These are phyloP conservation scores for Limonium bicolor DNA, from an alignment of 148 eudicot species.

Conservation along the genomic window DNA sequence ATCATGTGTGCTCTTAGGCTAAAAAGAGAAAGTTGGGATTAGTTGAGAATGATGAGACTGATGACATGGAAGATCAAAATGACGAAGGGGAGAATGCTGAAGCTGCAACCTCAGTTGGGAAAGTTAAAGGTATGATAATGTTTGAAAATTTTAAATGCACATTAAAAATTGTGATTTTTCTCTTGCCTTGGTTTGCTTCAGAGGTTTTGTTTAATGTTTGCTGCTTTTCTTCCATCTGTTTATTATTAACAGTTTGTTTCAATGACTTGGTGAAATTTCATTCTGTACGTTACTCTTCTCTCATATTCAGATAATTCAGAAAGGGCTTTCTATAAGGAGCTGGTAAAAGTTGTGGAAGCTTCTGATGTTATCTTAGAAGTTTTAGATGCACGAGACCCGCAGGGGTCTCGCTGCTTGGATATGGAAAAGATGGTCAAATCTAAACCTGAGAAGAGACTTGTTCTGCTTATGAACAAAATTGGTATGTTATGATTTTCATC, in stretches of 20 bases:
- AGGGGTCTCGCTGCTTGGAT: conserved; percentile 82
- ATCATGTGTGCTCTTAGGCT: conserved; percentile 51
- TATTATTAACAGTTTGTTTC: too few species aligned
- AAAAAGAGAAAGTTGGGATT: conserved; percentile 67
- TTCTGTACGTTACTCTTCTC: too few species aligned
- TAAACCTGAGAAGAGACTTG: conserved; percentile 73
- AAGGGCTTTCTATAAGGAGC: conserved; percentile 85
- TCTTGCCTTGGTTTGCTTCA: background rate
- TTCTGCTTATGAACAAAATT: conserved; percentile 82
- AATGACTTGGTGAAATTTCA: too few species aligned
- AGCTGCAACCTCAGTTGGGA: conserved; percentile 13
- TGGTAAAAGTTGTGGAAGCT: conserved; percentile 82
- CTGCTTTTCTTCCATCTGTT: background rate
- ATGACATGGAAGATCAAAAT: conserved; percentile 18
- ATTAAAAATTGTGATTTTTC: background rate
- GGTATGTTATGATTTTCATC: conserved; percentile 24
- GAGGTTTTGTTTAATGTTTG: background rate
- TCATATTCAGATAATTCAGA: conserved; percentile 55
- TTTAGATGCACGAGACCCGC: conserved; percentile 97
- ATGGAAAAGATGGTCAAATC: conserved; percentile 90
- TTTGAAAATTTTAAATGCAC: too few species aligned
- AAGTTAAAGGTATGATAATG: conserved; percentile 34
- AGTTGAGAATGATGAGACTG: conserved; percentile 34
- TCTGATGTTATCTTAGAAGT: conserved; percentile 97
- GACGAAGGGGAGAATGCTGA: conserved; percentile 19